These are phyloP conservation scores for Stereocaulon alpinum DNA, from an alignment of 495 filamentous ascomycete species.

Conservation along the genomic window DNA sequence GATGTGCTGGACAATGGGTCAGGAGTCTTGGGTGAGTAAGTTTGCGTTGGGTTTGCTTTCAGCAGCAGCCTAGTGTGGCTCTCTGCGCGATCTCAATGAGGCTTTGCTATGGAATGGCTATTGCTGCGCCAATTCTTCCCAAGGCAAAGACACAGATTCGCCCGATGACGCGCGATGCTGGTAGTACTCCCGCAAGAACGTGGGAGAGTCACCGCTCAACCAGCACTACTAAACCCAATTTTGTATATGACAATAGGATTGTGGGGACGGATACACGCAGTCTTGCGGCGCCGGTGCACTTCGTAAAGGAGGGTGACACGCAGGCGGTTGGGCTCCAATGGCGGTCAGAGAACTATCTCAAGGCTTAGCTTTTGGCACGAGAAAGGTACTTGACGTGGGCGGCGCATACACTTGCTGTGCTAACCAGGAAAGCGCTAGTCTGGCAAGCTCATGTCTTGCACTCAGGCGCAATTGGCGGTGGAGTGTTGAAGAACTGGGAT, in stretches of 20 bases:
- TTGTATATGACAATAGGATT: constrained; percentile 5
- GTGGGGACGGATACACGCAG: constrained; percentile 15
- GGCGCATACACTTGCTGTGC: constrained; percentile 10
- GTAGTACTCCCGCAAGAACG: constrained; percentile 11
- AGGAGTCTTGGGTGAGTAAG: constrained; percentile 3
- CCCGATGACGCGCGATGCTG: constrained; percentile 11
- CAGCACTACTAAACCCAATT: constrained; percentile 11
- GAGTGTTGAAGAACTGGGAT: constrained; percentile 5
- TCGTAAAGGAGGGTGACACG: constrained; percentile 16
- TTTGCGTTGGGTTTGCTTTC: not conserved
- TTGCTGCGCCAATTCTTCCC: constrained; percentile 18
- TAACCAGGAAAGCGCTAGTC: constrained; percentile 16
- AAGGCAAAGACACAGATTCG: constrained; percentile 14
- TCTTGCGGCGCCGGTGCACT: constrained; percentile 8
- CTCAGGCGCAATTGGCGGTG: constrained; percentile 20
- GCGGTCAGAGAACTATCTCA: constrained; percentile 12
- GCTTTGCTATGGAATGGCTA: constrained; percentile 17
- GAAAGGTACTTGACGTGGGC: constrained; percentile 12
- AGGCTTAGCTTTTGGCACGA: constrained; percentile 12
- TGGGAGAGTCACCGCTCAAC: constrained; percentile 8
- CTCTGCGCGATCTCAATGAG: constrained; percentile 17
- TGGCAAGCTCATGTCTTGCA: constrained; percentile 12
- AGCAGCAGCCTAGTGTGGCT: constrained; percentile 4
- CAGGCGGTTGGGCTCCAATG: constrained; percentile 22
- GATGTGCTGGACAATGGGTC: constrained; percentile 12